These are phyloP conservation scores for Cucurbita maxima DNA, from an alignment of 306 rosid species.

Conservation along the genomic window DNA sequence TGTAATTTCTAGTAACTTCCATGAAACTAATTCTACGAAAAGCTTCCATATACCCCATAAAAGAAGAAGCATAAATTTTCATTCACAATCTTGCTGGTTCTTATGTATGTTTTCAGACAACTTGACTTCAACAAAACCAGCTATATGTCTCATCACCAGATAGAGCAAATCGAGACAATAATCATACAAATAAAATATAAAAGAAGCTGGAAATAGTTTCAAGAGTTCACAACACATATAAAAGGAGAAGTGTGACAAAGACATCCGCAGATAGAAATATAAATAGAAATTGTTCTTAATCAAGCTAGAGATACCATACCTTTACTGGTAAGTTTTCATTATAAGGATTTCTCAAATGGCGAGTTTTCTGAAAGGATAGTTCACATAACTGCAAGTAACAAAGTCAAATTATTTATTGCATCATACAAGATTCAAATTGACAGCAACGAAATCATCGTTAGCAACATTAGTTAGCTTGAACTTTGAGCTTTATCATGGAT, in stretches of 20 bases:
- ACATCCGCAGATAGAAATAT: not conserved
- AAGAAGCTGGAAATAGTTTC: not conserved
- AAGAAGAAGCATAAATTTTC: not conserved
- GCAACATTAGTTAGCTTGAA: not conserved
- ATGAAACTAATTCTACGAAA: not conserved
- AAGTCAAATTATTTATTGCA: constrained; percentile 19
- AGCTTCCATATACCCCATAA: not conserved
- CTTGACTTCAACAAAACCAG: not conserved
- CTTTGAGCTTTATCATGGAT: not conserved
- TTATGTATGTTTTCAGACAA: not conserved
- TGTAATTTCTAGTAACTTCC: not conserved
- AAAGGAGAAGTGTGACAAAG: not conserved
- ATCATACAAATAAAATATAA: not conserved
- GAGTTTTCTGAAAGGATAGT: constrained; percentile 92
- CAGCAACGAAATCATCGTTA: not conserved
- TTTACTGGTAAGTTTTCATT: constrained; percentile 97
- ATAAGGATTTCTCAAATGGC: constrained; percentile 92
- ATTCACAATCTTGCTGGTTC: not conserved
- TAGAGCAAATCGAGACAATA: not conserved
- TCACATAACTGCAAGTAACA: constrained; percentile 80
- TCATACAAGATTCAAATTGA: not conserved
- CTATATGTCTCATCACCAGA: not conserved
- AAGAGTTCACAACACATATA: not conserved
- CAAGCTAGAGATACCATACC: constrained; percentile 34
- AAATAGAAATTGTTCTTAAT: not conserved